Evolutionary conservation across 331 rosid genomes (phyloP), one percentile per base, ranked within the genome.

Genomic region (Rhamnella rubrinervis): DNA sequence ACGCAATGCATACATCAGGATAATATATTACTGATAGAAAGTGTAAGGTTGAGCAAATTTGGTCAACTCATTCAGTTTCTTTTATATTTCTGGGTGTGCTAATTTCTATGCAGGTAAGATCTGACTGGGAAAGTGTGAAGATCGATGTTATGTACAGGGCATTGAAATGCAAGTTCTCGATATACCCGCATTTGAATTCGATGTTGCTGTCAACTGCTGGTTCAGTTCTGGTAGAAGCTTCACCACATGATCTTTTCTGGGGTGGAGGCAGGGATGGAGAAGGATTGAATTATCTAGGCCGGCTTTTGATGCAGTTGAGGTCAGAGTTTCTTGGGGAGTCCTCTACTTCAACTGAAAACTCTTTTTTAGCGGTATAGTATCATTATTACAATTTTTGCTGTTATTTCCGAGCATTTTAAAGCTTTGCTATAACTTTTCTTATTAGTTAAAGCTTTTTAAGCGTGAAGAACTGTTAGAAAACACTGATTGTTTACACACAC

Each of bases 261-360:
- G 98, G 98, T 0, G 98, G 97, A 18, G 98, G 98, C 2, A 83
- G 96, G 63, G 95, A 84, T 2, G 98, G 97, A 28, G 97, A 91
- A 76, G 98, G 98, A 71, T 81, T 93, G 51, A 93, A 93, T 59
- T 87, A 89, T 82, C 86, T 93, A 6, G 98, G 98, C 9, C 83
- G 97, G 75, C 75, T 91, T 3, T 75, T 93, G 77, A 93, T 93
- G 97, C 90, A 83, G 71, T 68, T 93, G 80, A 84, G 98, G 70
- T 87, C 93, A 2, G 98, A 91, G 84, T 87, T 93, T 85, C 86
- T 87, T n/a, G 85, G 91, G 21, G 95, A 83, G 74, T 72, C 84
- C 0, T 68, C 83, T 8, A 62, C 85, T 1, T 58, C 85, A 17
- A 72, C 55, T 26, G 83, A 79, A 66, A 71, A 75, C 75, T 31